phyloP scores from a whole-genome alignment of 169 alveolate species.

The Eimeria necatrix region DNA sequence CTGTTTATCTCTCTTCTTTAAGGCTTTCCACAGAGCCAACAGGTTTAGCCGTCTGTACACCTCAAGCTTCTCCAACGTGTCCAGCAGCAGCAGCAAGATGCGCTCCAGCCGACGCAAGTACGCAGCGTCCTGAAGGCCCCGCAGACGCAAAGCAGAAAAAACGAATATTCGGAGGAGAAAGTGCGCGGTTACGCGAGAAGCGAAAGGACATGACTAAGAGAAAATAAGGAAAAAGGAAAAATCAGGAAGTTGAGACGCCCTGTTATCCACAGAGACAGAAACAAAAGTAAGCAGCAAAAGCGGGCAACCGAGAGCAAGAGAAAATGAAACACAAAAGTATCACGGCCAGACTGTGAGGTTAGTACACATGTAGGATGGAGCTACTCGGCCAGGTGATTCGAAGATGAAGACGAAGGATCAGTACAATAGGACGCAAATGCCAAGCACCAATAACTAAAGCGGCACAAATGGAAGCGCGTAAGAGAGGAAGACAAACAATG shows the following conservation, averaged over 20 bases:
- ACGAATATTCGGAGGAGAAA: neutral
- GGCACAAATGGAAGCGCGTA: no score
- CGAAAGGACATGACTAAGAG: neutral
- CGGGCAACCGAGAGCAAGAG: neutral
- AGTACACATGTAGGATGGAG: no score
- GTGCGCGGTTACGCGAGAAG: neutral
- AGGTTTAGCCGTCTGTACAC: slow-evolving; percentile 88
- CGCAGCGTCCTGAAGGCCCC: slow-evolving; percentile 15
- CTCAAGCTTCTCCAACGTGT: slow-evolving; percentile 89
- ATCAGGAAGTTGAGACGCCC: no score
- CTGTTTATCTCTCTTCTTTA: slow-evolving; percentile 89
- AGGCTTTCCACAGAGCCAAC: slow-evolving; percentile 89
- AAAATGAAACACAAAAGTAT: no score
- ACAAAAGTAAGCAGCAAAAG: neutral
- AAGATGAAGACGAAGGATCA: no score
- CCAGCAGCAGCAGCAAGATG: slow-evolving; percentile 86
- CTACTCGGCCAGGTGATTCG: no score
- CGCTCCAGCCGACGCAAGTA: slow-evolving; percentile 61
- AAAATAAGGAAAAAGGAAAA: no score
- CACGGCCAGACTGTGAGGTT: no score
- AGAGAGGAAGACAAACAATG: no score
- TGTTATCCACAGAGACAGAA: neutral
- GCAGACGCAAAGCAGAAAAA: neutral
- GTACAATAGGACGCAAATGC: no score
- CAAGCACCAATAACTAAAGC: no score